Percentiles rank a stretch among this genome's conserved stretches.
Evolutionary conservation across 1,284 basidiomycete species (phyloP).

Genomic region (Amylostereum chailletii): DNA sequence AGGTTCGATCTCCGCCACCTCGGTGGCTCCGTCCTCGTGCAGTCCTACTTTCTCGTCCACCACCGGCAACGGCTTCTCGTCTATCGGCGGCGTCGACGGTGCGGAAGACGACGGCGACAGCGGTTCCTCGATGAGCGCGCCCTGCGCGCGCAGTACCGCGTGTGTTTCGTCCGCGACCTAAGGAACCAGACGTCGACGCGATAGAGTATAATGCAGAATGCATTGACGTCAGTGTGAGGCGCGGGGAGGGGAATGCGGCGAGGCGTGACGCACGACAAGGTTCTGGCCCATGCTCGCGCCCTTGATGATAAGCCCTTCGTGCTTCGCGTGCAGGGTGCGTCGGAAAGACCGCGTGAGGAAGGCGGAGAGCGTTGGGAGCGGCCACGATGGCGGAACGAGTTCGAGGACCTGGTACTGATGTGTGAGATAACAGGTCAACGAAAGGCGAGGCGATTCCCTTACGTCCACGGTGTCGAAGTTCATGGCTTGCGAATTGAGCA

Average conservation of each 20-base stretch:
- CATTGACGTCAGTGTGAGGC: slow-evolving; percentile 3
- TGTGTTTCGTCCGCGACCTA: slow-evolving; percentile 45
- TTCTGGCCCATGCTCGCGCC: slow-evolving; percentile 66
- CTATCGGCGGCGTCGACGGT: slow-evolving; percentile 23
- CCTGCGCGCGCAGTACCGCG: slow-evolving; percentile 48
- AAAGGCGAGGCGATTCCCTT: slow-evolving; percentile 15
- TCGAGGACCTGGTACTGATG: slow-evolving; percentile 46
- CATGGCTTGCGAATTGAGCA: slow-evolving; percentile 74
- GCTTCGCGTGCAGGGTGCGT: slow-evolving; percentile 59
- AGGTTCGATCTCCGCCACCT: too few relatives aligned
- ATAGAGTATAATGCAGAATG: background rate
- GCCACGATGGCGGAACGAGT: slow-evolving; percentile 68
- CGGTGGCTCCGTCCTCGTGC: too few relatives aligned
- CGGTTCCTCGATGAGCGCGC: slow-evolving; percentile 60
- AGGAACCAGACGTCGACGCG: too few relatives aligned
- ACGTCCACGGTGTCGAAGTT: slow-evolving; percentile 75
- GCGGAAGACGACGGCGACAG: slow-evolving; percentile 32
- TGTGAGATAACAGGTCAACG: slow-evolving; percentile 6
- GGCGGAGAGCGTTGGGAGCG: slow-evolving; percentile 59
- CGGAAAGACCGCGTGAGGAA: slow-evolving; percentile 77
- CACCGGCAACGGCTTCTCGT: slow-evolving; percentile 20
- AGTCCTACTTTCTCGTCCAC: background rate
- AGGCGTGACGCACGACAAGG: slow-evolving; percentile 27
- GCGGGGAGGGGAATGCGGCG: slow-evolving; percentile 2
- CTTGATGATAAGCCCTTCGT: slow-evolving; percentile 69